Base-by-base conservation (phyloP, 2,329 filamentous ascomycete genomes). In the Colletotrichum echinochloae region DNA sequence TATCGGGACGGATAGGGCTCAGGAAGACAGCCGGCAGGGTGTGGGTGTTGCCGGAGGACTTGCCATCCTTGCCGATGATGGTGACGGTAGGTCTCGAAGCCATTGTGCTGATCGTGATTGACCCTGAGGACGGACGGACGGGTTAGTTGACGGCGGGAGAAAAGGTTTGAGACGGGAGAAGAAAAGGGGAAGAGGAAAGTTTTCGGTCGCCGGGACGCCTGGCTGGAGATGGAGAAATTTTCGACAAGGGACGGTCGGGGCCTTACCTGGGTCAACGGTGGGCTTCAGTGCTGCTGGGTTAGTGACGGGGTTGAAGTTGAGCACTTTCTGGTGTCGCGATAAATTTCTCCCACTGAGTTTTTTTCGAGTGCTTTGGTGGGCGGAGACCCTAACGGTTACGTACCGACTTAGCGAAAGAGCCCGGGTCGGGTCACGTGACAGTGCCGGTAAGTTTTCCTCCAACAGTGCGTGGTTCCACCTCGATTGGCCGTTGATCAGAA, bases 31-130 rank as follows among this genome's bases (percentile, higher is more conserved):
- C 91, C 83, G 97, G 96, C 80, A 98, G 91, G 84, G 96, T 90
- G 86, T 95, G 91, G 83, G 95, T 95, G 84, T 92, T 90, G 84
- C 93, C 93, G 86, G 91, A 93, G 87, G 94, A 89, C 88, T 92
- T 89, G 89, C 96, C 96, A 92, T 98, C 95, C 87, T 94, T 94
- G 87, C 92, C 91, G 88, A 97, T 91, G 88, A 99, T 95, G 84
- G 94, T 94, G 85, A 99, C 96, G 83, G 95, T 98, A 86, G 96
- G 96, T 89, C 96, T 91, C 85, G 93, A 95, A 88, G 95, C 93
- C 94, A 97, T 97, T 89, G 85, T 89, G 84, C 83, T 65, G 67
- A 73, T 74, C 69, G 72, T 71, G 73, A 74, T 51, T 62, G 71
- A 73, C 71, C 70, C 71, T 73, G 57, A 52, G 49, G 55, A 61